Evolutionary conservation across 768 basidiomycete species (phyloP).

Genomic region (Gautieria morchelliformis): DNA sequence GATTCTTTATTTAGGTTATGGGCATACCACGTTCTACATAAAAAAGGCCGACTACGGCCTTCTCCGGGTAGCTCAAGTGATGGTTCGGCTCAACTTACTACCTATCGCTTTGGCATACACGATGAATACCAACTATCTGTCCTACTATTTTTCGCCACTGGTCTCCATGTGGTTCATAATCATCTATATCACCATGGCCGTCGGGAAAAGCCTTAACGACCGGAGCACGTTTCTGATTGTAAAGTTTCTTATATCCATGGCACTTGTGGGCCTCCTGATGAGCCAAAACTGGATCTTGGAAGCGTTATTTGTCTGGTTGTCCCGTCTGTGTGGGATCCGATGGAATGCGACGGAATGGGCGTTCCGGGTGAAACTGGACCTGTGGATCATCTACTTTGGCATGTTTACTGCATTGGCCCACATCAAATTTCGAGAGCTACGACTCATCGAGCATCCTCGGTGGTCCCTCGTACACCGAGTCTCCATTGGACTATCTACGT

Average conservation of each 20-base stretch:
- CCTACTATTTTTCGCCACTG: conserved; percentile 84
- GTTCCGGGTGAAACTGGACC: conserved; percentile 82
- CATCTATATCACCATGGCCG: conserved; percentile 70
- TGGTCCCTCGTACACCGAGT: conserved; percentile 50
- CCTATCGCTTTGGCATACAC: conserved; percentile 77
- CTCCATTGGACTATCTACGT: conserved; percentile 38
- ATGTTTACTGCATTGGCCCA: conserved; percentile 68
- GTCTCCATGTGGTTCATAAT: conserved; percentile 87
- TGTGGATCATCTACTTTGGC: conserved; percentile 82
- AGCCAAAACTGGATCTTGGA: conserved; percentile 52
- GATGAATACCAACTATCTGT: conserved; percentile 89
- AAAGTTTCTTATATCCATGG: conserved; percentile 64
- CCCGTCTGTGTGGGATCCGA: conserved; percentile 56
- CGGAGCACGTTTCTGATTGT: conserved; percentile 51
- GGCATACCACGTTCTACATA: conserved; percentile 80
- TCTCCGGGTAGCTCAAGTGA: conserved; percentile 62
- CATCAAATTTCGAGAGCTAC: conserved; percentile 67
- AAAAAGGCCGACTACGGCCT: conserved; percentile 85
- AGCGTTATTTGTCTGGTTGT: conserved; percentile 50
- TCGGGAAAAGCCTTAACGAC: conserved; percentile 68
- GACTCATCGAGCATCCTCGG: conserved; percentile 55
- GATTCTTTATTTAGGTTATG: conserved; percentile 48
- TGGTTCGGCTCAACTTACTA: conserved; percentile 77
- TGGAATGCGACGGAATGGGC: conserved; percentile 86
- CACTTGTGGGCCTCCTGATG: conserved; percentile 57